Percentiles rank a stretch among this genome's conserved stretches.
phyloP scores from a whole-genome alignment of 225 moss, liverwort and hornwort species.

The Marchantia paleacea region DNA sequence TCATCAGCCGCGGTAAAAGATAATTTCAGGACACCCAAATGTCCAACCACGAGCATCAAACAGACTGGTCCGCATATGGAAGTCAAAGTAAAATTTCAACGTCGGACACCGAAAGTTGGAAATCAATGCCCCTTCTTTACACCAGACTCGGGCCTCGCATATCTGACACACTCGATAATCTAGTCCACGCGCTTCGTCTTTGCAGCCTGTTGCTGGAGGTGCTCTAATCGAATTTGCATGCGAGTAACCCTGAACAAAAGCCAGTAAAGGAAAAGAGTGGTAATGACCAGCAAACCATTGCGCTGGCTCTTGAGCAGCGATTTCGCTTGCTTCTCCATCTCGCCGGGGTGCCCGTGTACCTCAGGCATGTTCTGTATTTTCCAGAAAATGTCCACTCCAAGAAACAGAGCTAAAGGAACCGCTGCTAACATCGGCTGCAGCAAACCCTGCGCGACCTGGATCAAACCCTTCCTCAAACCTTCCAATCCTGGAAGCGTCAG shows the following conservation, averaged over 20 bases:
- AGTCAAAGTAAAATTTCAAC: neutral
- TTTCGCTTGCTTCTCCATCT: slow-evolving; percentile 38
- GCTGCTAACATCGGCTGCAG: slow-evolving; percentile 43
- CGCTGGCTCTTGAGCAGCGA: slow-evolving; percentile 43
- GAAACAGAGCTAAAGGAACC: slow-evolving; percentile 41
- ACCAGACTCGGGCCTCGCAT: neutral
- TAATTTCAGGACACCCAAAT: neutral
- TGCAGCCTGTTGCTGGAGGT: slow-evolving; percentile 23
- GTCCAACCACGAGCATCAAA: neutral
- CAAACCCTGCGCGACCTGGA: slow-evolving; percentile 39
- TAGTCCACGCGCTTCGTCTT: slow-evolving; percentile 29
- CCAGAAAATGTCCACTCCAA: slow-evolving; percentile 50
- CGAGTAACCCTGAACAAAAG: slow-evolving; percentile 41
- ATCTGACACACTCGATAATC: neutral
- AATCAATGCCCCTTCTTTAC: neutral
- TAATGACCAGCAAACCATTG: slow-evolving; percentile 36
- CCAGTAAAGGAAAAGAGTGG: slow-evolving; percentile 42
- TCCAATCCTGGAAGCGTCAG: slow-evolving; percentile 40
- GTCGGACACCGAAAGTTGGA: neutral
- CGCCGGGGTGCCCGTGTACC: slow-evolving; percentile 37
- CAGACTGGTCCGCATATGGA: neutral
- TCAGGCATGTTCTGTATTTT: slow-evolving; percentile 35
- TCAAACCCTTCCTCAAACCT: slow-evolving; percentile 44
- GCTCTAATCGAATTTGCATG: slow-evolving; percentile 41
- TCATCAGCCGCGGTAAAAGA: neutral